Evolutionary conservation across 2,329 filamentous ascomycete genomes (phyloP).

Genomic region (Trichoderma sp.): DNA sequence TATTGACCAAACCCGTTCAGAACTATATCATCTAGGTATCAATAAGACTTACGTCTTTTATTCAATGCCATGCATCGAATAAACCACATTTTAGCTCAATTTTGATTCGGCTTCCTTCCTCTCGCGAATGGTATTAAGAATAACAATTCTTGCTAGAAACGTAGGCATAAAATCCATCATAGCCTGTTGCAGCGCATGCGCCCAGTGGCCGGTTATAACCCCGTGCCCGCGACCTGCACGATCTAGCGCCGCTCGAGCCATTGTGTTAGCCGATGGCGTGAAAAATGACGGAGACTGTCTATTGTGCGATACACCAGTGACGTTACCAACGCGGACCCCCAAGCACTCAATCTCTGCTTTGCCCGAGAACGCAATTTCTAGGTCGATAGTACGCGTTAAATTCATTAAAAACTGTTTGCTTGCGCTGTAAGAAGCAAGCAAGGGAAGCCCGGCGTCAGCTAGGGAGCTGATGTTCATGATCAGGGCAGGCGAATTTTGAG

Average conservation of each 20-base stretch:
- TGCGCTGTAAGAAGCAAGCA: conserved; percentile 44
- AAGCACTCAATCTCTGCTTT: conserved; percentile 18
- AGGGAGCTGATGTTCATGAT: conserved; percentile 52
- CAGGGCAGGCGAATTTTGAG: conserved; percentile 41
- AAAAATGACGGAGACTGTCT: conserved; percentile 23
- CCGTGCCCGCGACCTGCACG: conserved; percentile 23
- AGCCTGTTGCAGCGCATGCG: conserved; percentile 23
- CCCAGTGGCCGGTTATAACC: conserved; percentile 23
- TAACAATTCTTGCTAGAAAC: conserved; percentile 15
- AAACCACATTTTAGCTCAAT: neutral
- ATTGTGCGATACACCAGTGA: conserved; percentile 23
- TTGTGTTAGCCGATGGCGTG: conserved; percentile 21
- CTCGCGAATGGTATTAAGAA: neutral
- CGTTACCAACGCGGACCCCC: conserved; percentile 24
- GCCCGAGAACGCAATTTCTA: conserved; percentile 39
- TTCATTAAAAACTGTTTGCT: conserved; percentile 46
- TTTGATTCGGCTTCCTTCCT: neutral
- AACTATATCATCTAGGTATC: too few relatives aligned
- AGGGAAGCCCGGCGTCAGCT: conserved; percentile 46
- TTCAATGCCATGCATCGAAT: too few relatives aligned
- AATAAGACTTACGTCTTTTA: too few relatives aligned
- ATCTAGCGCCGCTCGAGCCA: conserved; percentile 23
- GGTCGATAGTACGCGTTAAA: conserved; percentile 39
- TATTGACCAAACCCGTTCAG: too few relatives aligned
- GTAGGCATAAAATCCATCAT: conserved; percentile 12